Evolutionary conservation across 192 early-diverging fungal species (phyloP).

Genomic region (Umbelopsis isabellina): DNA sequence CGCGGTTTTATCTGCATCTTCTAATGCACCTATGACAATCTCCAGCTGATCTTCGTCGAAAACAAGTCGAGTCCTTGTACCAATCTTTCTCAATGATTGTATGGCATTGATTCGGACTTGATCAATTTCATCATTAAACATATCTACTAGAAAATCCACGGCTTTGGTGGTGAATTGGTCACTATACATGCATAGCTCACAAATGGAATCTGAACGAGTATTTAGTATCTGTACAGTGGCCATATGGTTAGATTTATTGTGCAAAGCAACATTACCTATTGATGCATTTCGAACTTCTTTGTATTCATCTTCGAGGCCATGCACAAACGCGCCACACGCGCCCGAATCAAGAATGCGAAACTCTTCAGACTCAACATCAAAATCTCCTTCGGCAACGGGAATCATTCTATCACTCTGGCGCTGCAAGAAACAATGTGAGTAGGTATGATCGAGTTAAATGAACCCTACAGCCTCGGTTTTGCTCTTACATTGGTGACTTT

Average conservation of each 20-base stretch:
- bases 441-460: not conserved
- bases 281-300: constrained; percentile 84
- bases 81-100: constrained; percentile 74
- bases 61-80: constrained; percentile 50
- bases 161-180: constrained; percentile 72
- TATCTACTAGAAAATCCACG: constrained; percentile 88
- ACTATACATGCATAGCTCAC: constrained; percentile 74
- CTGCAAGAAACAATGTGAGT: not conserved
- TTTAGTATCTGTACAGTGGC: not conserved
- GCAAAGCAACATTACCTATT: constrained; percentile 59
- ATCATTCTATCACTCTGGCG: constrained; percentile 28
- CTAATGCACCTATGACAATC: constrained; percentile 73
- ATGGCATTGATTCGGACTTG: constrained; percentile 83
- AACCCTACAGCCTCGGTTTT: not conserved
- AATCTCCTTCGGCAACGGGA: constrained; percentile 59
- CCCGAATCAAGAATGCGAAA: constrained; percentile 76
- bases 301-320: constrained; percentile 95
- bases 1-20: constrained; percentile 70
- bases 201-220: constrained; percentile 69
- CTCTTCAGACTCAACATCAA: constrained; percentile 69
- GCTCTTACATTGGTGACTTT: constrained; percentile 29
- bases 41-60: constrained; percentile 77
- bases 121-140: constrained; percentile 97
- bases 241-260: not conserved
- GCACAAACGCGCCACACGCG: constrained; percentile 93